These are phyloP conservation scores for Gracilaria vermiculophylla DNA, from an alignment of 23 red algal species.

Conservation along the genomic window DNA sequence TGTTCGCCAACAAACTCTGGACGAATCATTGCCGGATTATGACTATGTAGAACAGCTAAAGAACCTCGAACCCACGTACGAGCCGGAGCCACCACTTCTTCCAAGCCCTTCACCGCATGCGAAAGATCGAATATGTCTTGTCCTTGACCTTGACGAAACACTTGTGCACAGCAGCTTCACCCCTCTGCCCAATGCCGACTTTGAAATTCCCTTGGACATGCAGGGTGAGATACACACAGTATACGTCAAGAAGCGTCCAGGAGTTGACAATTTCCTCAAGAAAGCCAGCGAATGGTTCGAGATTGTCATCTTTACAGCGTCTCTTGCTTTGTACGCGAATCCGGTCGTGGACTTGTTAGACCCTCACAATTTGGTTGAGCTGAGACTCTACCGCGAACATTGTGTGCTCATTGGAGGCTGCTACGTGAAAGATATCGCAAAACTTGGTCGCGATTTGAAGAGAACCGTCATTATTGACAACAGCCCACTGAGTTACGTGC, in stretches of 20 bases:
- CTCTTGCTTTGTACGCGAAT: conserved; percentile 88
- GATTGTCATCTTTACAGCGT: conserved; percentile 95
- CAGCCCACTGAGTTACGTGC: conserved; percentile 80
- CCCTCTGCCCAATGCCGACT: conserved; percentile 64
- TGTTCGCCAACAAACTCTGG: background rate
- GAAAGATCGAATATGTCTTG: conserved; percentile 59
- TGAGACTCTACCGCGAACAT: conserved; percentile 82
- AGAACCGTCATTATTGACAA: conserved; percentile 94
- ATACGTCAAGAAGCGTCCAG: conserved; percentile 85
- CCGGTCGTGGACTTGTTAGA: conserved; percentile 85
- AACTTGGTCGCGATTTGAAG: conserved; percentile 86
- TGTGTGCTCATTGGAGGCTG: conserved; percentile 80
- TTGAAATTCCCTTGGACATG: conserved; percentile 84
- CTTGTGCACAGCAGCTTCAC: conserved; percentile 90
- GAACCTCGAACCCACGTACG: conserved; percentile 49
- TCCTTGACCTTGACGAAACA: conserved; percentile 98
- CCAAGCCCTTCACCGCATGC: conserved; percentile 14
- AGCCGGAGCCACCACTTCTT: conserved; percentile 58
- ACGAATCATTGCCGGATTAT: conserved; percentile 1
- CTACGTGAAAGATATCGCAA: conserved; percentile 92
- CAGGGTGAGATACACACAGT: conserved; percentile 73
- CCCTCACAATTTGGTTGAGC: conserved; percentile 43
- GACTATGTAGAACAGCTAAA: conserved; percentile 21
- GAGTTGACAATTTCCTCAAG: conserved; percentile 74
- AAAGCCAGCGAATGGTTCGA: conserved; percentile 78